Percentiles rank a stretch among this genome's conserved stretches.
Conservation (phyloP, 1,139 yeast genomes). For the Candida sojae region DNA sequence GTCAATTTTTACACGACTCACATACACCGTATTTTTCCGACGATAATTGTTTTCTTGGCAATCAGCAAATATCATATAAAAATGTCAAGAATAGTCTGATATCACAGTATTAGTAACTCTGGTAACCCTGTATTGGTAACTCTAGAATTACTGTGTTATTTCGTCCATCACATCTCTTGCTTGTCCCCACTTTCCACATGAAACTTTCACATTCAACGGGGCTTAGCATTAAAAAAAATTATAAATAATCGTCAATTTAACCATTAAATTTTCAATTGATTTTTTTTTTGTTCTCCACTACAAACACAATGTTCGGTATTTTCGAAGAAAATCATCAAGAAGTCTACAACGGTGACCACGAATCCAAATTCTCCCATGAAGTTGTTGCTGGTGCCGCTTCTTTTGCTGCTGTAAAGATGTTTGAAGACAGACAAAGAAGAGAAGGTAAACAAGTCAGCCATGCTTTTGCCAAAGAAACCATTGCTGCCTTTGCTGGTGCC, state of each 20-base stretch:
- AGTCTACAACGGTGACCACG: slow-evolving; percentile 27
- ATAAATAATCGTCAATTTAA: slow-evolving; percentile 3
- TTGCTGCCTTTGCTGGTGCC: slow-evolving; percentile 34
- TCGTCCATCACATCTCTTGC: too few relatives aligned
- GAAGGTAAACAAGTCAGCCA: slow-evolving; percentile 36
- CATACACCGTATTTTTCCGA: too few relatives aligned
- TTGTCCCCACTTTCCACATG: too few relatives aligned
- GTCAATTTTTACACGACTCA: too few relatives aligned
- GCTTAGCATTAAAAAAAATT: background rate
- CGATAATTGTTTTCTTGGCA: too few relatives aligned
- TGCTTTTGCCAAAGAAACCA: slow-evolving; percentile 30
- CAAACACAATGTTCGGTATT: slow-evolving; percentile 18
- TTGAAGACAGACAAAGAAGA: slow-evolving; percentile 34
- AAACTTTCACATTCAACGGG: background rate
- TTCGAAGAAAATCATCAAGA: slow-evolving; percentile 44
- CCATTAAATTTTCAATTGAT: background rate
- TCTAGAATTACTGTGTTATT: too few relatives aligned
- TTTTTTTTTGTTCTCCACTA: background rate
- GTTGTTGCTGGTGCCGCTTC: slow-evolving; percentile 37
- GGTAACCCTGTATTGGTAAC: too few relatives aligned
- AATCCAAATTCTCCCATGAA: slow-evolving; percentile 32
- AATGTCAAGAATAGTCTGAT: too few relatives aligned
- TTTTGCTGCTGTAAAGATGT: slow-evolving; percentile 33
- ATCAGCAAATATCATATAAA: too few relatives aligned
- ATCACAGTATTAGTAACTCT: too few relatives aligned